These are phyloP conservation scores for Gardenia jasminoides DNA, from an alignment of 257 asterid species.

Conservation along the genomic window DNA sequence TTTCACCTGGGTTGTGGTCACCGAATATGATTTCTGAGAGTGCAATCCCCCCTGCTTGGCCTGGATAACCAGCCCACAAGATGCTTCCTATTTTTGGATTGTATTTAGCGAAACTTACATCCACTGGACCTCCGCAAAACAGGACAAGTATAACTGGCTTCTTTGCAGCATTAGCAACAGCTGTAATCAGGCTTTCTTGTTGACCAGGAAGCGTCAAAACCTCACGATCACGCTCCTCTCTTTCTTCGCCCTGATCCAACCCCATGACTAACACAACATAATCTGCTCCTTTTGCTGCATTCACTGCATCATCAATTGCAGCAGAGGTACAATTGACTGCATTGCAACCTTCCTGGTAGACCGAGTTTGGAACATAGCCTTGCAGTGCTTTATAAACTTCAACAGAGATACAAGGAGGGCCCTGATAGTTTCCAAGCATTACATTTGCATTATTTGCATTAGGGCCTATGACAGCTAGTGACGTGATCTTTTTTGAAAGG, in stretches of 20 bases:
- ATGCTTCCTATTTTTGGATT: slow-evolving; percentile 56
- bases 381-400: slow-evolving; percentile 53
- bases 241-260: slow-evolving; percentile 53
- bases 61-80: slow-evolving; percentile 76
- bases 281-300: slow-evolving; percentile 39
- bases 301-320: slow-evolving; percentile 30
- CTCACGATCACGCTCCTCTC: slow-evolving; percentile 46
- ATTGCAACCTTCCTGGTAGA: slow-evolving; percentile 43
- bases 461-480: slow-evolving; percentile 65
- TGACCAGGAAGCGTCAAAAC: slow-evolving; percentile 55
- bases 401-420: slow-evolving; percentile 50
- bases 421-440: slow-evolving; percentile 61
- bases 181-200: slow-evolving; percentile 41
- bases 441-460: slow-evolving; percentile 37
- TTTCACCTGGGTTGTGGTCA: slow-evolving; percentile 58
- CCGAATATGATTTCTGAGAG: slow-evolving; percentile 54
- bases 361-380: slow-evolving; percentile 19
- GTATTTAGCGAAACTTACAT: slow-evolving; percentile 54
- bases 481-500: slow-evolving; percentile 38
- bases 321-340: slow-evolving; percentile 41
- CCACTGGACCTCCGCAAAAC: slow-evolving; percentile 68
- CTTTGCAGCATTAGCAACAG: slow-evolving; percentile 44
- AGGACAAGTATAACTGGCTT: slow-evolving; percentile 52
- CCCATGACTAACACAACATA: slow-evolving; percentile 63
- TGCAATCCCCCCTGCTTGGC: slow-evolving; percentile 73